These are phyloP conservation scores for Canariomyces notabilis DNA, from an alignment of 2,329 filamentous ascomycete species.

Conservation along the genomic window DNA sequence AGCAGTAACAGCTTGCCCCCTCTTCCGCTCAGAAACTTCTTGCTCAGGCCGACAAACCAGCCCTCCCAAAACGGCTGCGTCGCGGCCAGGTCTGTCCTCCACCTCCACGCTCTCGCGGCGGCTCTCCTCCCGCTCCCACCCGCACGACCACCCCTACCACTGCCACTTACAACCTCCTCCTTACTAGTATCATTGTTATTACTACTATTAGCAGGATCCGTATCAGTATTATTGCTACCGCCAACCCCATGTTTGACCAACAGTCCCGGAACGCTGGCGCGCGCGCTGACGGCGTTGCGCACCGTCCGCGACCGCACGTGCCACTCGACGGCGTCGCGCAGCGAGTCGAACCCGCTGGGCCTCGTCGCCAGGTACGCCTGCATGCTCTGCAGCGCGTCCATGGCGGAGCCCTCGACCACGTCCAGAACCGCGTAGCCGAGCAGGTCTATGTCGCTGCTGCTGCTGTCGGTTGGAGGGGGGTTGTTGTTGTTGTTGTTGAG, in stretches of 20 bases:
- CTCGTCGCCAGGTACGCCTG: conserved; percentile 81
- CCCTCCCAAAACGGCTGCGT: conserved; percentile 91
- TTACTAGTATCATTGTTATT: conserved; percentile 43
- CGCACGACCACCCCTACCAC: background rate
- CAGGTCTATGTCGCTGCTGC: conserved; percentile 41
- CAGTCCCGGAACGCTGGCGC: conserved; percentile 79
- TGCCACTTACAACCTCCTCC: background rate
- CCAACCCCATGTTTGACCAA: conserved; percentile 47
- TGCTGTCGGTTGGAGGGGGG: background rate
- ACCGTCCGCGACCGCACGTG: conserved; percentile 85
- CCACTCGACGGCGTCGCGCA: conserved; percentile 85
- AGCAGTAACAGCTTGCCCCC: conserved; percentile 82
- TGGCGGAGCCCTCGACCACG: conserved; percentile 91
- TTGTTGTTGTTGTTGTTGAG: background rate
- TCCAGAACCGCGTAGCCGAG: conserved; percentile 88
- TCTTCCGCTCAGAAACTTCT: conserved; percentile 75
- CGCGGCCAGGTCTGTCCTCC: conserved; percentile 76
- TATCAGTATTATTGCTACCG: background rate
- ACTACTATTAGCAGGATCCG: conserved; percentile 40
- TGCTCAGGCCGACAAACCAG: conserved; percentile 85
- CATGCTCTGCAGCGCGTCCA: conserved; percentile 94
- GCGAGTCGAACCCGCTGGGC: conserved; percentile 69
- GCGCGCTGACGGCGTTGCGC: conserved; percentile 75
- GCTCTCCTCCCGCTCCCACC: conserved; percentile 3
- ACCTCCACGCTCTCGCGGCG: conserved; percentile 60